Conservation (phyloP, 2,329 filamentous ascomycete species). For the Verticillium alfalfae region DNA sequence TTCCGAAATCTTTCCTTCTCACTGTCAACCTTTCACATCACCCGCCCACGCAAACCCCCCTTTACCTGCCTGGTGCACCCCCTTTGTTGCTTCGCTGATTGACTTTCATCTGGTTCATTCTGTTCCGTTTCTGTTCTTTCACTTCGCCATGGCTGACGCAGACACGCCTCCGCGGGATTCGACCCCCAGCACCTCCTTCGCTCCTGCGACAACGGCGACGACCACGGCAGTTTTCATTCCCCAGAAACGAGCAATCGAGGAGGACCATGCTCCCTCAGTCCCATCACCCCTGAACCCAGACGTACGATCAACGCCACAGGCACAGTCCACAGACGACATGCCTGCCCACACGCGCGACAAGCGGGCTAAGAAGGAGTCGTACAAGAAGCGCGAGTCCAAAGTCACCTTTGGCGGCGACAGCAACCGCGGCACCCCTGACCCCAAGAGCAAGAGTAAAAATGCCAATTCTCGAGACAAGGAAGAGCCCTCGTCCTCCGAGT, state of each 20-base stretch:
- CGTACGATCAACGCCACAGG: slow-evolving; percentile 32
- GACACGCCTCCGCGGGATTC: slow-evolving; percentile 33
- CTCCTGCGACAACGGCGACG: neutral
- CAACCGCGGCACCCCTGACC: slow-evolving; percentile 52
- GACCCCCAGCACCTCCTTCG: slow-evolving; percentile 13
- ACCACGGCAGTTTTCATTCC: slow-evolving; percentile 35
- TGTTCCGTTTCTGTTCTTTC: neutral
- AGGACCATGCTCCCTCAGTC: slow-evolving; percentile 64
- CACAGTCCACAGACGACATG: slow-evolving; percentile 24
- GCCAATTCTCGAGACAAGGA: neutral
- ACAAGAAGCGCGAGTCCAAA: slow-evolving; percentile 65
- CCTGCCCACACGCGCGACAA: slow-evolving; percentile 24
- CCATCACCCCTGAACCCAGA: slow-evolving; percentile 72
- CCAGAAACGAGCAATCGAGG: slow-evolving; percentile 62
- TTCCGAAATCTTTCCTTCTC: neutral
- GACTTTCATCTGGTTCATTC: neutral
- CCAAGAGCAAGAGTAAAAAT: slow-evolving; percentile 28
- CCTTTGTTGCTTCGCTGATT: neutral
- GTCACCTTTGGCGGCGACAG: slow-evolving; percentile 39
- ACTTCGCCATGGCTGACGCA: slow-evolving; percentile 25
- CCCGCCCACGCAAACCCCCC: neutral
- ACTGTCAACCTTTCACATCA: neutral
- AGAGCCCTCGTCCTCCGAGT: slow-evolving; percentile 17
- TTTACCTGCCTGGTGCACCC: neutral
- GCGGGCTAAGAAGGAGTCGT: slow-evolving; percentile 58